These are phyloP conservation scores for Mortierella sp. DNA, from an alignment of 371 early-diverging fungal species.

Conservation along the genomic window DNA sequence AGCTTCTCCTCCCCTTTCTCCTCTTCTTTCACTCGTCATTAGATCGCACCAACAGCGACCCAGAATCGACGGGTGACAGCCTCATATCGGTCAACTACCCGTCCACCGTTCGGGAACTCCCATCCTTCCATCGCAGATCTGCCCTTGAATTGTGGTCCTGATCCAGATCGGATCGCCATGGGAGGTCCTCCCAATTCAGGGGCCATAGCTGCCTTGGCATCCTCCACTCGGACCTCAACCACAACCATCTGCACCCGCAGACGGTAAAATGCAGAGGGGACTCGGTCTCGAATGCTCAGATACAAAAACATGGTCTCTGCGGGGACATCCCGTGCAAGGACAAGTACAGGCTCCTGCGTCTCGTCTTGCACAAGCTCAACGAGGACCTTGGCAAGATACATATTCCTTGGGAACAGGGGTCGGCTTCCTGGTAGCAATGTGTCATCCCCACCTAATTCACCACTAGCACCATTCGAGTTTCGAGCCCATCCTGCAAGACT, in stretches of 20 bases:
- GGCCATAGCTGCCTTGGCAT: background rate
- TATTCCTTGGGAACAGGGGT: constrained; percentile 4
- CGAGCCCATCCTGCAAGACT: background rate
- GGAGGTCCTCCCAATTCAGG: background rate
- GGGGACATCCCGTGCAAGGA: constrained; percentile 38
- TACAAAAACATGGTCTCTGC: constrained; percentile 49
- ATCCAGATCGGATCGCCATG: background rate
- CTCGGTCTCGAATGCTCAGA: constrained; percentile 36
- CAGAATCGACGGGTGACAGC: constrained; percentile 46
- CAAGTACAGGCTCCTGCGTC: constrained; percentile 30
- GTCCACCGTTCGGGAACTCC: constrained; percentile 38
- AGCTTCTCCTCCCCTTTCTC: background rate
- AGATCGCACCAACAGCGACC: constrained; percentile 44
- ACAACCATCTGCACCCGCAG: constrained; percentile 47
- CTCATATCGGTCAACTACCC: constrained; percentile 51
- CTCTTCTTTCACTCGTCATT: background rate
- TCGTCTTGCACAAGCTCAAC: constrained; percentile 47
- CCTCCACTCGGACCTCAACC: constrained; percentile 23
- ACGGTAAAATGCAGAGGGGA: constrained; percentile 39
- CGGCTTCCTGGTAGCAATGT: background rate
- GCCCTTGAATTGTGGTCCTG: constrained; percentile 5
- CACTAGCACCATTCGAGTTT: background rate
- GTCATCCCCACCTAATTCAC: no score
- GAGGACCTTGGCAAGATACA: constrained; percentile 35
- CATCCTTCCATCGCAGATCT: constrained; percentile 27